A percentile compares a stretch with the other conserved stretches of the same genome.
phyloP scores from a whole-genome alignment of 1,139 yeast genomes.

The Kluyveromyces sp. region DNA sequence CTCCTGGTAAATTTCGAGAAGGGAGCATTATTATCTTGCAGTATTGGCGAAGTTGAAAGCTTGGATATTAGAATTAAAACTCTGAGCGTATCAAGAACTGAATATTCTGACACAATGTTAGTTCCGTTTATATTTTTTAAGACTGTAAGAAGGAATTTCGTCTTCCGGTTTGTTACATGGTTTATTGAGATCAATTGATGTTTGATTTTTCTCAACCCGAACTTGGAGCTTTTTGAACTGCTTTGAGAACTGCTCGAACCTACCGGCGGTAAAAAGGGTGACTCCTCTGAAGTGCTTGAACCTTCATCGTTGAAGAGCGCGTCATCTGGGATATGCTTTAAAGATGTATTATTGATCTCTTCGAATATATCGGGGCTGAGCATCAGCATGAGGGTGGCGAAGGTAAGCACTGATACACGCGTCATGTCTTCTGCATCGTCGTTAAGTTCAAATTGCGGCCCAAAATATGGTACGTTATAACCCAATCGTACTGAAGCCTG shows the following conservation, averaged over 20 bases:
- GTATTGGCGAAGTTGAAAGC: conserved; percentile 25
- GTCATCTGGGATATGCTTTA: conserved; percentile 22
- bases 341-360: conserved; percentile 22
- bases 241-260: conserved; percentile 1
- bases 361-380: conserved; percentile 23
- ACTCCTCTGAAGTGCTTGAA: conserved; percentile 6
- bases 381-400: conserved; percentile 21
- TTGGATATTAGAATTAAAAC: conserved; percentile 20
- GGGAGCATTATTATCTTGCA: conserved; percentile 18
- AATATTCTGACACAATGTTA: conserved; percentile 22
- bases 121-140: conserved; percentile 26
- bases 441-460: conserved; percentile 10
- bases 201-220: conserved; percentile 1
- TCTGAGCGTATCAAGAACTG: conserved; percentile 25
- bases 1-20: conserved; percentile 25
- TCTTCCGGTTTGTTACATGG: conserved; percentile 11
- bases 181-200: conserved; percentile 1
- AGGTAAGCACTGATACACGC: conserved; percentile 23
- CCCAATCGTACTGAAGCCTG: not conserved
- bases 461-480: conserved; percentile 3
- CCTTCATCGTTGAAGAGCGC: conserved; percentile 5
- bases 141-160: conserved; percentile 23
- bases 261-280: not conserved
- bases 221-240: conserved; percentile 8
- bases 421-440: conserved; percentile 25